Percentiles rank a stretch among this genome's conserved stretches.
Evolutionary conservation across 495 filamentous ascomycete genomes (phyloP).

Genomic region (Hapsidospora chrysogenum): DNA sequence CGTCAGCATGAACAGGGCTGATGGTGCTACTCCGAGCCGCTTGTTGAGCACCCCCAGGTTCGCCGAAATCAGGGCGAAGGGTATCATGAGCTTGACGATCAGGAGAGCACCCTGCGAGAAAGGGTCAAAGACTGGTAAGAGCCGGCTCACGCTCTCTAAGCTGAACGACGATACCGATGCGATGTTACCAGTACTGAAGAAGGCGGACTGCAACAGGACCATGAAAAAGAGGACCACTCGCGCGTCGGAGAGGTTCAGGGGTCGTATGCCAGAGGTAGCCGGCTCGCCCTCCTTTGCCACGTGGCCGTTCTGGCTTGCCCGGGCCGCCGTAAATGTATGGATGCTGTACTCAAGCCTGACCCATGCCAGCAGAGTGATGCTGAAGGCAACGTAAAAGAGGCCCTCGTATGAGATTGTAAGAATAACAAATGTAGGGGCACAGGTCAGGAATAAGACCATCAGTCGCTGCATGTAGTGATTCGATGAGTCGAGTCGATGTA

Average conservation of each 20-base stretch:
- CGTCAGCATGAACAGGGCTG: slow-evolving; percentile 84
- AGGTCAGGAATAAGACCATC: slow-evolving; percentile 80
- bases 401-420: slow-evolving; percentile 97
- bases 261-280: slow-evolving; percentile 33
- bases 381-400: slow-evolving; percentile 88
- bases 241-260: slow-evolving; percentile 62
- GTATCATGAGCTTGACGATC: slow-evolving; percentile 79
- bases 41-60: slow-evolving; percentile 91
- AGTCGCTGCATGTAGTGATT: slow-evolving; percentile 82
- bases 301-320: slow-evolving; percentile 7
- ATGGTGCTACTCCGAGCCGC: slow-evolving; percentile 60
- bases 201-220: slow-evolving; percentile 82
- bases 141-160: slow-evolving; percentile 73
- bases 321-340: slow-evolving; percentile 30
- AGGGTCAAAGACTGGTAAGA: slow-evolving; percentile 89
- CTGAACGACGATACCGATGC: slow-evolving; percentile 91
- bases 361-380: slow-evolving; percentile 71
- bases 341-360: slow-evolving; percentile 74
- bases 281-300: neutral
- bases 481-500: slow-evolving; percentile 67
- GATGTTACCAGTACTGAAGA: slow-evolving; percentile 95
- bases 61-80: slow-evolving; percentile 83
- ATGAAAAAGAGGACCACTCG: slow-evolving; percentile 90
- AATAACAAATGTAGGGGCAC: slow-evolving; percentile 85
- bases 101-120: slow-evolving; percentile 84